These are phyloP conservation scores for Exserohilum rostratum DNA, from an alignment of 2,329 filamentous ascomycete species.

Conservation along the genomic window DNA sequence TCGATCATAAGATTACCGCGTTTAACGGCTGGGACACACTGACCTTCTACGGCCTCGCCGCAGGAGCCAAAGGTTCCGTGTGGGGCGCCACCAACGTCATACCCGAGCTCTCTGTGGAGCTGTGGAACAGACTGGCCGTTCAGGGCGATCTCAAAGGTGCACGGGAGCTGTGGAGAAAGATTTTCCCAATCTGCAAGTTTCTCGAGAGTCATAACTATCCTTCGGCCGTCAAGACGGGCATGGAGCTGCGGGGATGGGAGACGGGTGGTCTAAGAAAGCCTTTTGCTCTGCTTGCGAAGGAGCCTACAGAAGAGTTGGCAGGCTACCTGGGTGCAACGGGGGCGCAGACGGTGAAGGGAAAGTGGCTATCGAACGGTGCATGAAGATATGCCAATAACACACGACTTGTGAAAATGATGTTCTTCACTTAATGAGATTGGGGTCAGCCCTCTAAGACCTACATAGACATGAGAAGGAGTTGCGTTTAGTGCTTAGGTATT, in stretches of 20 bases:
- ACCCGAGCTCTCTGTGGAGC: constrained; percentile 55
- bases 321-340: not conserved
- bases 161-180: constrained; percentile 57
- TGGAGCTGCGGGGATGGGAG: constrained; percentile 54
- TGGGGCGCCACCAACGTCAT: constrained; percentile 61
- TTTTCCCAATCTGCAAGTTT: constrained; percentile 59
- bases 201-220: constrained; percentile 58
- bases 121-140: constrained; percentile 57
- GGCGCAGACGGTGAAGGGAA: not conserved
- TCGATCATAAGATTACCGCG: constrained; percentile 51
- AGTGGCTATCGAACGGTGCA: not conserved
- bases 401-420: no score
- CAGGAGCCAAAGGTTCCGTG: constrained; percentile 57
- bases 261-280: constrained; percentile 59
- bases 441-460: no score
- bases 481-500: no score
- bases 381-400: no score
- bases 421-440: no score
- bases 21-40: constrained; percentile 63
- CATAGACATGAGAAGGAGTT: no score
- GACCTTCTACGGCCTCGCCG: constrained; percentile 60
- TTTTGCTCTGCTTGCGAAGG: constrained; percentile 48
- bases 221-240: constrained; percentile 57
- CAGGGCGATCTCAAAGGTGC: constrained; percentile 52
- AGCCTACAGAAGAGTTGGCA: not conserved